These are phyloP conservation scores for Graphiopsis chlorocephala DNA, from an alignment of 2,329 filamentous ascomycete species.

Conservation along the genomic window DNA sequence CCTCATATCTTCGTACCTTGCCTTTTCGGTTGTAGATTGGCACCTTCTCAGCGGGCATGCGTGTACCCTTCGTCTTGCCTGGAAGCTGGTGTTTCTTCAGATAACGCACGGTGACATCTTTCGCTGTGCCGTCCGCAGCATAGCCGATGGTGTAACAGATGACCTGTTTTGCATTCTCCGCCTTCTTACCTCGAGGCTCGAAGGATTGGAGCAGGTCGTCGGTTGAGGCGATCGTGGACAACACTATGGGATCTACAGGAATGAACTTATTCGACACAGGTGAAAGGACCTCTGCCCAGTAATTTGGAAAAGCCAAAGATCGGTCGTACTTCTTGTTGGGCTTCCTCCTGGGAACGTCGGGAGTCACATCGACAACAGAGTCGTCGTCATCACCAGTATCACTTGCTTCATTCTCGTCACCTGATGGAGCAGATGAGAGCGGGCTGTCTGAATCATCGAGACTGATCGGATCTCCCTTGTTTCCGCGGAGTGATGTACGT, in stretches of 20 bases:
- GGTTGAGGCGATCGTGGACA: constrained; percentile 67
- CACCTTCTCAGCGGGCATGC: constrained; percentile 75
- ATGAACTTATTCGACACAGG: constrained; percentile 76
- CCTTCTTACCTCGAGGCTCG: constrained; percentile 77
- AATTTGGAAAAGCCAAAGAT: constrained; percentile 79
- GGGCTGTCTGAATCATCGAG: constrained; percentile 50
- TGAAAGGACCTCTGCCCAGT: constrained; percentile 90
- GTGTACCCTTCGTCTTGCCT: constrained; percentile 82
- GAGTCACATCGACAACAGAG: constrained; percentile 57
- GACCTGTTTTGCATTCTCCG: constrained; percentile 82
- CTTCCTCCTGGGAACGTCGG: constrained; percentile 41
- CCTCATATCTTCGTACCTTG: constrained; percentile 71
- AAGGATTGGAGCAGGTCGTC: constrained; percentile 70
- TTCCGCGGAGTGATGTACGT: constrained; percentile 28
- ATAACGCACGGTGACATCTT: constrained; percentile 92
- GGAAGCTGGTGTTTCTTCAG: constrained; percentile 77
- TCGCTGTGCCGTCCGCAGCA: constrained; percentile 80
- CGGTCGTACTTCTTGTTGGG: constrained; percentile 60
- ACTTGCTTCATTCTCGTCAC: constrained; percentile 40
- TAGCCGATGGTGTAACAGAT: constrained; percentile 86
- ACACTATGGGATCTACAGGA: constrained; percentile 71
- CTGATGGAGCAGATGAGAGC: constrained; percentile 43
- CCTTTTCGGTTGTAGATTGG: constrained; percentile 74
- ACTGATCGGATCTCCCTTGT: constrained; percentile 41
- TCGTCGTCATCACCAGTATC: constrained; percentile 46